phyloP scores from a whole-genome alignment of 495 filamentous ascomycete genomes.

The Tricharina praecox region DNA sequence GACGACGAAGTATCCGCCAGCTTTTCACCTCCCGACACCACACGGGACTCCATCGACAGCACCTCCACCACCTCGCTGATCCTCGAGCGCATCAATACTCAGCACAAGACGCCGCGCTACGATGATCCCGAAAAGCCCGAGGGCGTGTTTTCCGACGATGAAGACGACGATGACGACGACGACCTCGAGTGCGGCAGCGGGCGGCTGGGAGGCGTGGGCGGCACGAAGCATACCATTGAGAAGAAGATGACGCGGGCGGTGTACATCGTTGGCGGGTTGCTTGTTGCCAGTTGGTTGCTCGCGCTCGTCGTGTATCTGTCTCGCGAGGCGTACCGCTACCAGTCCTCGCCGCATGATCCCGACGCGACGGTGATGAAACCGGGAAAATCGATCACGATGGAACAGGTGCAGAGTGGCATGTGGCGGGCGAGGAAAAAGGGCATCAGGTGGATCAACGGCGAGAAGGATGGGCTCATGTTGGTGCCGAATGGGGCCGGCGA shows the following conservation, averaged over 20 bases:
- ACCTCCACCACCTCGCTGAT: slow-evolving; percentile 63
- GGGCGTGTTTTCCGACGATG: slow-evolving; percentile 28
- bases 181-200: too few species aligned
- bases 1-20: slow-evolving; percentile 4
- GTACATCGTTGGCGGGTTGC: slow-evolving; percentile 47
- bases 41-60: slow-evolving; percentile 41
- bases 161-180: slow-evolving; percentile 32
- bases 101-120: slow-evolving; percentile 3
- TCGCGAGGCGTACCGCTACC: slow-evolving; percentile 44
- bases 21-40: slow-evolving; percentile 17
- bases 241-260: slow-evolving; percentile 46
- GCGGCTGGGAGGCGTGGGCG: too few species aligned
- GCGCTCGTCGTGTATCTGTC: slow-evolving; percentile 60
- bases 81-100: slow-evolving; percentile 47
- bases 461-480: slow-evolving; percentile 74
- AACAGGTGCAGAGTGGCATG: slow-evolving; percentile 55
- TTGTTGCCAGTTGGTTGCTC: slow-evolving; percentile 62
- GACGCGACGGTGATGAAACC: slow-evolving; percentile 47
- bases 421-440: slow-evolving; percentile 53
- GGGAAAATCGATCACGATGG: slow-evolving; percentile 63
- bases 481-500: slow-evolving; percentile 26
- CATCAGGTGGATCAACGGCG: slow-evolving; percentile 78
- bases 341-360: slow-evolving; percentile 47
- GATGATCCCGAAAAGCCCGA: slow-evolving; percentile 10
- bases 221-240: slow-evolving; percentile 31